Percentiles rank a stretch among this genome's conserved stretches.
Evolutionary conservation across 192 early-diverging fungal species (phyloP).

Genomic region (Coemansia biformis): DNA sequence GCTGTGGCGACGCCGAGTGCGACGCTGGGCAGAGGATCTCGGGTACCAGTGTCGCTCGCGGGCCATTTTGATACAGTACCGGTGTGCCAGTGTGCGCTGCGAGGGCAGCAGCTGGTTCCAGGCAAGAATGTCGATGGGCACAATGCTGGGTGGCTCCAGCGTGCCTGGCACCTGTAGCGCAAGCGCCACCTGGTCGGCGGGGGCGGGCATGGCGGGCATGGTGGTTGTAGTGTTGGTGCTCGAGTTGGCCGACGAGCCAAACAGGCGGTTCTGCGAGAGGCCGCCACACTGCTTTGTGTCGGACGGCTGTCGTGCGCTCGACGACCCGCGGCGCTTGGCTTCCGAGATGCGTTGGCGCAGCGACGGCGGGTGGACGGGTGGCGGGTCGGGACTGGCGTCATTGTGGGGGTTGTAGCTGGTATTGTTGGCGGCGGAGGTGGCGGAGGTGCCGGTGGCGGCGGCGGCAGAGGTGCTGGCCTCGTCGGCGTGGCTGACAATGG

Average conservation of each 20-base stretch:
- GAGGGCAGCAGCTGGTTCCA: conserved; percentile 48
- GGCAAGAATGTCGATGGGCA: conserved; percentile 44
- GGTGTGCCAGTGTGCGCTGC: conserved; percentile 37
- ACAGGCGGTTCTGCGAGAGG: too few relatives aligned
- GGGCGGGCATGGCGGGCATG: neutral
- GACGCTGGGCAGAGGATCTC: too few relatives aligned
- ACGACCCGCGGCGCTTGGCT: conserved; percentile 9
- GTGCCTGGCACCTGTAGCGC: conserved; percentile 2
- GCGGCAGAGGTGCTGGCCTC: too few relatives aligned
- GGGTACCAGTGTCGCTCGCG: conserved; percentile 32
- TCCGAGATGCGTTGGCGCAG: conserved; percentile 19
- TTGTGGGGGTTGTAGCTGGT: too few relatives aligned
- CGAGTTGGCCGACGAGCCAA: neutral
- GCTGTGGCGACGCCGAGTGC: too few relatives aligned
- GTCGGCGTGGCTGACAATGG: conserved; percentile 1
- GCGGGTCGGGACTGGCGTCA: too few relatives aligned
- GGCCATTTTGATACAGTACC: conserved; percentile 41
- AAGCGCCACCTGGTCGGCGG: neutral
- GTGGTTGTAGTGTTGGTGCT: conserved; percentile 6
- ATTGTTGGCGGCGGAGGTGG: neutral
- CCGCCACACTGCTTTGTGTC: neutral
- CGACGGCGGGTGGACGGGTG: neutral
- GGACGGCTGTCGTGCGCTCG: neutral
- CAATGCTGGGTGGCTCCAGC: conserved; percentile 32
- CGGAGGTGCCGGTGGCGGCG: neutral